Evolutionary conservation across 345 rosid species (phyloP).

Genomic region (Pistacia vera): DNA sequence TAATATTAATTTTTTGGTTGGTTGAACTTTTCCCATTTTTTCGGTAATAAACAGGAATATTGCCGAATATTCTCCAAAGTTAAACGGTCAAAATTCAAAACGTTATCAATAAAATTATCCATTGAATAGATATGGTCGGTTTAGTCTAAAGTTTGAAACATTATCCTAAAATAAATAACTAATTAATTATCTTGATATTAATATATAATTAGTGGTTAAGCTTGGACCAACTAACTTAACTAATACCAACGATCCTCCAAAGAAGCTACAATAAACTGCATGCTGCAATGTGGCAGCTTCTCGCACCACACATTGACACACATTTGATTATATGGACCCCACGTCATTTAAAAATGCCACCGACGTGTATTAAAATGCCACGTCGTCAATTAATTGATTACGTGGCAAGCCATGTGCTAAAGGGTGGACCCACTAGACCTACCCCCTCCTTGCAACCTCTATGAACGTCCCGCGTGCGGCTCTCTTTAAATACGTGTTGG

Average conservation of each 20-base stretch:
- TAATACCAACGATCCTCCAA: conserved; percentile 1
- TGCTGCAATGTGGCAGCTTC: conserved; percentile 13
- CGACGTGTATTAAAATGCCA: neutral
- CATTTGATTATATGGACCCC: conserved; percentile 12
- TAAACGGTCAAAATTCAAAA: neutral
- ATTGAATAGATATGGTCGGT: neutral
- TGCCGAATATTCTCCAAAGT: neutral
- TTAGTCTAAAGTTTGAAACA: neutral
- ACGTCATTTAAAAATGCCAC: neutral
- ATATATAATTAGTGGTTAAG: neutral
- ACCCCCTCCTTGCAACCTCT: neutral
- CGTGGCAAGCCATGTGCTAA: neutral
- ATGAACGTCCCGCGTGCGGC: neutral
- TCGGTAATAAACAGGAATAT: too few relatives aligned
- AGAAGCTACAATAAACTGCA: neutral
- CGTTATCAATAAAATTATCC: conserved; percentile 12
- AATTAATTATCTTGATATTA: neutral
- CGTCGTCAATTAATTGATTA: neutral
- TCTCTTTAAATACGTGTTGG: neutral
- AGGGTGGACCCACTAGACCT: neutral
- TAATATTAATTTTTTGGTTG: too few relatives aligned
- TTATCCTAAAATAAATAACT: neutral
- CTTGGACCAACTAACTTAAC: conserved; percentile 25
- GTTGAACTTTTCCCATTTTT: too few relatives aligned
- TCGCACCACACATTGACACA: neutral